Conservation (phyloP, 257 asterid genomes). For the Fraxinus excelsior region DNA sequence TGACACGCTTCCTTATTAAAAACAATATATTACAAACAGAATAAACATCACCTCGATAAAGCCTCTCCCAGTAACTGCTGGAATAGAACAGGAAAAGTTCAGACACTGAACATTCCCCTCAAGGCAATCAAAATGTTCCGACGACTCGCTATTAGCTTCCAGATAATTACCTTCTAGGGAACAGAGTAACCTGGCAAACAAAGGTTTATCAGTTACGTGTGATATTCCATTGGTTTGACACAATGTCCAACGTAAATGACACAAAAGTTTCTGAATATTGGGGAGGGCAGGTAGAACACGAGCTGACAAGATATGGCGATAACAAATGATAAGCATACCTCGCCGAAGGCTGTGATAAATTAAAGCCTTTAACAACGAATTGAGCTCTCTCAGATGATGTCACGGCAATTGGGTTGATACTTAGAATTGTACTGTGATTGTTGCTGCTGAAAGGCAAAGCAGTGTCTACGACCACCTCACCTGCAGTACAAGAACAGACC, state of each 20-base stretch:
- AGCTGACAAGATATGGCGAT: conserved; percentile 18
- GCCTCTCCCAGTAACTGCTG: conserved; percentile 71
- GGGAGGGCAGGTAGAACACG: conserved; percentile 10
- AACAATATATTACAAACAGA: conserved; percentile 15
- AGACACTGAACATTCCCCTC: conserved; percentile 39
- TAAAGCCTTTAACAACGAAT: conserved; percentile 61
- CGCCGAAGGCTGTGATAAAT: conserved; percentile 51
- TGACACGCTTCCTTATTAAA: background rate
- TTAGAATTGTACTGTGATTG: conserved; percentile 45
- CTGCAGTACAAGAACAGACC: conserved; percentile 42
- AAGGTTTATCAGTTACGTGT: conserved; percentile 4
- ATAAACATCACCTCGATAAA: conserved; percentile 58
- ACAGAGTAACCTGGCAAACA: conserved; percentile 43
- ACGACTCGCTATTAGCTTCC: conserved; percentile 31
- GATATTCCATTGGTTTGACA: background rate
- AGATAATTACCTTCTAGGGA: conserved; percentile 47
- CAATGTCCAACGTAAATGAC: conserved; percentile 2
- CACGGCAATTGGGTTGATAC: conserved; percentile 72
- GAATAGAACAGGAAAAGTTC: conserved; percentile 48
- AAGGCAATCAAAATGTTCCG: conserved; percentile 21
- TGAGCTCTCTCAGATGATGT: conserved; percentile 60
- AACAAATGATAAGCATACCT: conserved; percentile 44
- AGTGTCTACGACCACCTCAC: conserved; percentile 60
- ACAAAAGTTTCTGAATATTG: conserved; percentile 9
- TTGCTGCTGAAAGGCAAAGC: conserved; percentile 47